phyloP scores from a whole-genome alignment of 2,329 filamentous ascomycete species.

The Pestalotiopsis fici region DNA sequence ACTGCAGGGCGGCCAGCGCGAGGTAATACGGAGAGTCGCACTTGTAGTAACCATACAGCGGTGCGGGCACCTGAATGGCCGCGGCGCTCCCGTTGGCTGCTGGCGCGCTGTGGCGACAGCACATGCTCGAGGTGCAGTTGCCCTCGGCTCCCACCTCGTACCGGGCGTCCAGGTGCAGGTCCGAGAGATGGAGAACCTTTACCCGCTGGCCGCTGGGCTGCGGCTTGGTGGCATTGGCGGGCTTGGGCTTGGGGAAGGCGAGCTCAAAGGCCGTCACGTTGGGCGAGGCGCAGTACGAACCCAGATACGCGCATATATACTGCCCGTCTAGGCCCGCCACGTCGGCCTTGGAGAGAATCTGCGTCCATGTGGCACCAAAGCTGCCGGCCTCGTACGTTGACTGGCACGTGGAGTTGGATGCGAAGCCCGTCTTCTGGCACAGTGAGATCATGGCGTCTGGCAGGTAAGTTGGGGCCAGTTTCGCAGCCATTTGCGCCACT shows the following conservation, averaged over 20 bases:
- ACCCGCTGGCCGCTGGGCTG: constrained; percentile 51
- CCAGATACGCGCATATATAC: constrained; percentile 56
- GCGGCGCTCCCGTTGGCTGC: constrained; percentile 32
- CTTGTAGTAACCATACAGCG: constrained; percentile 53
- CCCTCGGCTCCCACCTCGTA: constrained; percentile 54
- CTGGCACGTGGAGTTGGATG: constrained; percentile 47
- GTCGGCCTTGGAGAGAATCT: constrained; percentile 54
- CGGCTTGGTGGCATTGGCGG: constrained; percentile 41
- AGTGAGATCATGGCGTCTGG: constrained; percentile 52
- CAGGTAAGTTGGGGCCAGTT: constrained; percentile 46
- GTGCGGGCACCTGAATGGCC: constrained; percentile 47
- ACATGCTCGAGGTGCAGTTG: constrained; percentile 51
- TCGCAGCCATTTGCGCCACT: constrained; percentile 50
- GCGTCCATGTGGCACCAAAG: constrained; percentile 59
- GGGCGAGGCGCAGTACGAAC: constrained; percentile 49
- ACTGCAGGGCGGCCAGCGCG: constrained; percentile 54
- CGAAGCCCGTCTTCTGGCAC: constrained; percentile 48
- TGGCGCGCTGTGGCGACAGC: constrained; percentile 47
- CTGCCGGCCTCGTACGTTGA: constrained; percentile 45
- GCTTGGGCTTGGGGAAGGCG: constrained; percentile 57
- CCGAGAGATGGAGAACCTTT: constrained; percentile 57
- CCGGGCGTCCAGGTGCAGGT: constrained; percentile 56
- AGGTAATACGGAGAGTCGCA: constrained; percentile 63
- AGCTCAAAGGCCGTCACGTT: constrained; percentile 43
- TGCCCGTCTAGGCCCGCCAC: constrained; percentile 54